Evolutionary conservation across 306 rosid genomes (phyloP).

Genomic region (Quercus aquifolioides): DNA sequence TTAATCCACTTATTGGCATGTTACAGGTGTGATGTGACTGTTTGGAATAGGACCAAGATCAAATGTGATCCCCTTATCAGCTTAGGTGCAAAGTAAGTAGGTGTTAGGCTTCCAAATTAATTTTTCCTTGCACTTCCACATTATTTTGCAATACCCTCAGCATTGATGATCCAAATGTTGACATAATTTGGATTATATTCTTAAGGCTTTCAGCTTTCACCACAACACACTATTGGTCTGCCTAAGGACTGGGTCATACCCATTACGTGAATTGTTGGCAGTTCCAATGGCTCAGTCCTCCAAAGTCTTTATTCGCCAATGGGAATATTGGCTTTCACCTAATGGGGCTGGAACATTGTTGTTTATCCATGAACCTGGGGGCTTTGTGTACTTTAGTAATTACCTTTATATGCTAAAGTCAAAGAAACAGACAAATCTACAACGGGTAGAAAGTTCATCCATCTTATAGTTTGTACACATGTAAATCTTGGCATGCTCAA

Average conservation of each 20-base stretch:
- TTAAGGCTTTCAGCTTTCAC: not conserved
- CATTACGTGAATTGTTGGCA: not conserved
- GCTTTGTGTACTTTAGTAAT: not conserved
- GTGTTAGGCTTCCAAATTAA: not conserved
- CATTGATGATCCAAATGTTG: not conserved
- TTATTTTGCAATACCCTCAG: not conserved
- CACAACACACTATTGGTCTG: not conserved
- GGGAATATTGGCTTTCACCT: not conserved
- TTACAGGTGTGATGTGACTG: conserved; percentile 67
- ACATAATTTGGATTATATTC: not conserved
- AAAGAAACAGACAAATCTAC: not conserved
- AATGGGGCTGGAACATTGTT: not conserved
- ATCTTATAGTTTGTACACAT: not conserved
- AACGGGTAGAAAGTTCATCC: not conserved
- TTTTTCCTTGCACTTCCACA: not conserved
- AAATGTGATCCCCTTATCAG: conserved; percentile 81
- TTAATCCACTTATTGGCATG: conserved; percentile 13
- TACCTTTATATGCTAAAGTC: not conserved
- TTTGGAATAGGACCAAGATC: conserved; percentile 94
- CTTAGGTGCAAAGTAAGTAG: conserved; percentile 85
- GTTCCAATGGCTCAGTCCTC: not conserved
- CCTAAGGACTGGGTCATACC: not conserved
- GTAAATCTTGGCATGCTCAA: not conserved
- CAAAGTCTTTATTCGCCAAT: too few species aligned
- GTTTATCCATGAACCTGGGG: not conserved